Evolutionary conservation across 1,284 basidiomycete genomes (phyloP), one percentile per base, ranked within the genome.

Genomic region (Cutaneotrichosporon mucoides): DNA sequence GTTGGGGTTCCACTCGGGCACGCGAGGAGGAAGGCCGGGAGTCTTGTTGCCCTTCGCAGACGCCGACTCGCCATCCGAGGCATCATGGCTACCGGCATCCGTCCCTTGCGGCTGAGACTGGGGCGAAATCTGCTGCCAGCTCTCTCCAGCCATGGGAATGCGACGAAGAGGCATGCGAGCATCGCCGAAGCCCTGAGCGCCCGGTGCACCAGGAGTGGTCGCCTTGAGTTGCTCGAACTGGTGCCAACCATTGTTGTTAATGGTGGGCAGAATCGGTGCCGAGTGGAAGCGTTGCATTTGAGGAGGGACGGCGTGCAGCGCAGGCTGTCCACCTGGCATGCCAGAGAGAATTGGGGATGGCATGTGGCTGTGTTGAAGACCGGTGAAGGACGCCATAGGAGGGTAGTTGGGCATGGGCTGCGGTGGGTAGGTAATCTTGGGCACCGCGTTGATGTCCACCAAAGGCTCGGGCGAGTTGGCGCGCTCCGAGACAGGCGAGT

Each of bases 251-350:
- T 55, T 51, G 47, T 49, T 43, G 51, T 52, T 64, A 8, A 70
- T 46, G 12, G 71, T 71, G 3, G 72, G 73, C 4, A 73, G 57
- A 9, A 58, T 16, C n/a, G 73, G 73, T n/a, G 72, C 59, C 7
- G 73, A 73, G 60, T 74, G 67, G 67, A 71, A 75, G 9, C 75
- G 66, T 46, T 71, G 66, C 48, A 75, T 60, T n/a, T 62, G 64
- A 1, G 73, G 73, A 1, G 75, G 73, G 7, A 72, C 70, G 16
- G 64, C 68, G 53, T 73, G 70, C 6, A 75, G 62, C 16, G 49
- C 35, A 3, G 36, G 37, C 45, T 55, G 45, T 6, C 36, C 45
- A 5, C 53, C 44, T 4, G 43, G 43, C 35, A 48, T 12, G 58
- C 15, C 7, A 55, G 43, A 37, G 11, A 60, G 40, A 51, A 60